phyloP scores from a whole-genome alignment of 2,329 filamentous ascomycete species.

The Myotisia sp. region DNA sequence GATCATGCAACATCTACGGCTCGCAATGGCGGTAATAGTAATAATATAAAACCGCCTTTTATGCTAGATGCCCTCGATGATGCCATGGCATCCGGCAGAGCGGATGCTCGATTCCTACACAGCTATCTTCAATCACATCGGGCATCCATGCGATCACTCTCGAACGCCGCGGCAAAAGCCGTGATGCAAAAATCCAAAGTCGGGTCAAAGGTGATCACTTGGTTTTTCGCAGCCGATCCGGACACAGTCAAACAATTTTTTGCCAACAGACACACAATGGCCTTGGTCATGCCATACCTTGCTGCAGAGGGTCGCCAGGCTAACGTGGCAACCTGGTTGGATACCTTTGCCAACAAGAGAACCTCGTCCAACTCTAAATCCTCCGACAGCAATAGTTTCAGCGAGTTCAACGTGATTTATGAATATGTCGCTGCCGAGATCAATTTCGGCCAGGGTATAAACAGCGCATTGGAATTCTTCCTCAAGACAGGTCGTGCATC shows the following conservation, averaged over 20 bases:
- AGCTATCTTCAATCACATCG: conserved; percentile 24
- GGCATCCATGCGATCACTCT: conserved; percentile 13
- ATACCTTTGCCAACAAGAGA: conserved; percentile 18
- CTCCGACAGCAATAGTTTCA: conserved; percentile 4
- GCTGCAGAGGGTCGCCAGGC: conserved; percentile 24
- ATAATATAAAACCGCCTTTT: conserved; percentile 19
- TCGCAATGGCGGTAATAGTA: conserved; percentile 8
- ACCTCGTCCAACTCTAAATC: conserved; percentile 12
- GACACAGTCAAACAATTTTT: conserved; percentile 20
- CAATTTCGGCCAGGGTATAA: conserved; percentile 23
- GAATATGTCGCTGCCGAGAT: conserved; percentile 23
- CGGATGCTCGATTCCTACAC: conserved; percentile 16
- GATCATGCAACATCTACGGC: background rate
- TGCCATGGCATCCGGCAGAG: conserved; percentile 25
- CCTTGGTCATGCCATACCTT: conserved; percentile 26
- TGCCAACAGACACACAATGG: conserved; percentile 14
- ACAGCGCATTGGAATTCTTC: conserved; percentile 21
- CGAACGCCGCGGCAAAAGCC: conserved; percentile 10
- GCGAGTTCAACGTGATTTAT: conserved; percentile 16
- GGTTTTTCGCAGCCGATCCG: conserved; percentile 28
- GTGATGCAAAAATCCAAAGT: conserved; percentile 23
- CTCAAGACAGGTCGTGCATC: conserved; percentile 14
- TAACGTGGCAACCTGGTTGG: conserved; percentile 24
- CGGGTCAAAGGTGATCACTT: conserved; percentile 24
- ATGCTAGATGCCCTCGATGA: conserved; percentile 27